Percentiles rank a stretch among this genome's conserved stretches.
phyloP scores from a whole-genome alignment of 495 filamentous ascomycete genomes.

The Aspergillus homomorphus region DNA sequence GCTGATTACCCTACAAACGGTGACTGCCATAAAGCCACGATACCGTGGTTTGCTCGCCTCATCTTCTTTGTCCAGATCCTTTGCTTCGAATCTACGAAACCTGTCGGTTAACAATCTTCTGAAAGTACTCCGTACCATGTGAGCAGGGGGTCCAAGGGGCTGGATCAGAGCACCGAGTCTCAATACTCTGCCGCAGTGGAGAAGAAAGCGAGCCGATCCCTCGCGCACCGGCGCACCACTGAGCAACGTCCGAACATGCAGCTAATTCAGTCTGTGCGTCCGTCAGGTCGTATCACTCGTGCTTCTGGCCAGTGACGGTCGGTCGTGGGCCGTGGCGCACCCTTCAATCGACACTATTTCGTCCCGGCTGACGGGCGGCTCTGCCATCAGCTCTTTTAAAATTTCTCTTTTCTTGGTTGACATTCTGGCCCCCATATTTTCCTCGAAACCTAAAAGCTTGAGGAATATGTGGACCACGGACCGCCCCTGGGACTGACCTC shows the following conservation, averaged over 20 bases:
- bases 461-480: not conserved
- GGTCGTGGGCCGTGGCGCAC: not conserved
- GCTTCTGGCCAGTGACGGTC: not conserved
- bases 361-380: not conserved
- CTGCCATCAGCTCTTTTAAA: not conserved
- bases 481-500: not conserved
- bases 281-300: not conserved
- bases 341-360: not conserved
- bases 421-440: not conserved
- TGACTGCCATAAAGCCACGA: too few relatives aligned
- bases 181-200: not conserved
- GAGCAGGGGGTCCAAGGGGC: too few relatives aligned
- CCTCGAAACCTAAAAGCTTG: not conserved
- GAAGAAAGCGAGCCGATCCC: not conserved
- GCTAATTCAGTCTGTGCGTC: too few relatives aligned
- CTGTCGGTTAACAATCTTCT: too few relatives aligned
- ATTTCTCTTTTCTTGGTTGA: not conserved
- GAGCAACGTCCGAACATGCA: too few relatives aligned
- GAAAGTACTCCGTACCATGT: too few relatives aligned
- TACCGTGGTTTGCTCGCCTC: too few relatives aligned
- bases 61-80: too few relatives aligned
- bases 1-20: too few relatives aligned
- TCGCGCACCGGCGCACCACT: too few relatives aligned
- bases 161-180: too few relatives aligned
- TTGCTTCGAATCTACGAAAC: too few relatives aligned